A percentile compares a stretch with the other conserved stretches of the same genome.
Evolutionary conservation across 768 basidiomycete species (phyloP).

Genomic region (Crassisporium funariophilum): DNA sequence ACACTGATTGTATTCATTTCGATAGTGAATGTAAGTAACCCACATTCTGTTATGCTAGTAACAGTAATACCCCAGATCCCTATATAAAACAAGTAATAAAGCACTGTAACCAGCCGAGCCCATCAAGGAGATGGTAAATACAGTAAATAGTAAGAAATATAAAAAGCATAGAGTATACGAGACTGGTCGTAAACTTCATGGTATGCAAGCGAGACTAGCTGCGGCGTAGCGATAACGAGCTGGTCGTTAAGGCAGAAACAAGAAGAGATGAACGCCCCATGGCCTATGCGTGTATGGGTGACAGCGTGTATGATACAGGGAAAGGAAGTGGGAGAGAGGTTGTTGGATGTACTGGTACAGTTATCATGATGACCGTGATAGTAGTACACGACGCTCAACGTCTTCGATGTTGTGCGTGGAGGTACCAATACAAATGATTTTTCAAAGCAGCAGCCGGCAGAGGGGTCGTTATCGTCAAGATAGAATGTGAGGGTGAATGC

Average conservation of each 20-base stretch:
- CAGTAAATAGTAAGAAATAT: neutral
- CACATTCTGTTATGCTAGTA: too few species aligned
- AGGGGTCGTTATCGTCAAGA: conserved; percentile 3
- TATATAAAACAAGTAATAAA: too few species aligned
- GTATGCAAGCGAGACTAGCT: neutral
- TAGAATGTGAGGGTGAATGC: neutral
- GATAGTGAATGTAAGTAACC: too few species aligned
- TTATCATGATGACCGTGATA: conserved; percentile 3
- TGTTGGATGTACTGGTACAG: conserved; percentile 3
- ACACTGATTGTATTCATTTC: too few species aligned
- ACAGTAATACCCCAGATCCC: too few species aligned
- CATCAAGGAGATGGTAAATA: too few species aligned
- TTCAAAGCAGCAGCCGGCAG: neutral
- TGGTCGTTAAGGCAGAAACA: too few species aligned
- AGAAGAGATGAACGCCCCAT: neutral
- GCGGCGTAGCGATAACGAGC: too few species aligned
- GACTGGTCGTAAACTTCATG: neutral
- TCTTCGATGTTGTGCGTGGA: conserved; percentile 3
- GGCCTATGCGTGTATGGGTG: too few species aligned
- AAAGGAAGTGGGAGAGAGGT: too few species aligned
- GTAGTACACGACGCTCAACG: conserved; percentile 18
- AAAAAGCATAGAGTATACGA: neutral
- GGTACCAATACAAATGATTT: conserved; percentile 11
- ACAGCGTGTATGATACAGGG: neutral
- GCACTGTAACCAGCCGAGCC: too few species aligned